Percentiles rank a stretch among this genome's conserved stretches.
phyloP scores from a whole-genome alignment of 805 yeast genomes.

The Candida parachauliodes region DNA sequence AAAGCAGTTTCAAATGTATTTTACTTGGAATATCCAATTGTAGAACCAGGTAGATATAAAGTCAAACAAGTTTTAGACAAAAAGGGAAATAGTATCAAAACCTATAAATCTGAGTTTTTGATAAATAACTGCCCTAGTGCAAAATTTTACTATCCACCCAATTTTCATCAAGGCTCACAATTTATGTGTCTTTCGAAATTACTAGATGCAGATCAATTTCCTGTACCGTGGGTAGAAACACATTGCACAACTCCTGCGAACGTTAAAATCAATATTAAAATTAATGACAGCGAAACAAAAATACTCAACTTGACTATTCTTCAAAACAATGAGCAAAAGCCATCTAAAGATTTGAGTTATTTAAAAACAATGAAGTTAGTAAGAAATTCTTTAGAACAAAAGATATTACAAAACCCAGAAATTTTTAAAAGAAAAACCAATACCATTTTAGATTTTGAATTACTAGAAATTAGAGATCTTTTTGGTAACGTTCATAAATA shows the following conservation, averaged over 20 bases:
- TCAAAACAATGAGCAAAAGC: constrained; percentile 8
- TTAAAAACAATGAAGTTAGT: constrained; percentile 18
- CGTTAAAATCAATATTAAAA: constrained; percentile 21
- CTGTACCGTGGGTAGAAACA: constrained; percentile 48
- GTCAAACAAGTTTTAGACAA: constrained; percentile 64
- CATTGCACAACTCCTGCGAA: constrained; percentile 72
- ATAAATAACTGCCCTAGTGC: constrained; percentile 81
- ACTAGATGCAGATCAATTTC: constrained; percentile 36
- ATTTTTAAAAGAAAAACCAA: constrained; percentile 14
- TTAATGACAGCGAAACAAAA: constrained; percentile 22
- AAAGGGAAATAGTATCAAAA: constrained; percentile 57
- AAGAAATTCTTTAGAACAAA: constrained; percentile 34
- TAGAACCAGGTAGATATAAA: constrained; percentile 73
- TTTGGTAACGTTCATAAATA: constrained; percentile 30
- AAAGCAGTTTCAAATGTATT: constrained; percentile 40
- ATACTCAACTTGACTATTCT: constrained; percentile 22
- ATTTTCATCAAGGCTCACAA: constrained; percentile 16
- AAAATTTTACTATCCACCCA: constrained; percentile 38
- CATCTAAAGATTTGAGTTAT: constrained; percentile 36
- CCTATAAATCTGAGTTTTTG: constrained; percentile 57
- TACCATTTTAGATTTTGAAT: constrained; percentile 28
- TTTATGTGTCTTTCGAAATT: constrained; percentile 52
- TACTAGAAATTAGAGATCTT: constrained; percentile 29
- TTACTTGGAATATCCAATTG: constrained; percentile 63
- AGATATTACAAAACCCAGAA: constrained; percentile 18